Percentiles rank a stretch among this genome's conserved stretches.
phyloP scores from a whole-genome alignment of 2,329 filamentous ascomycete species.

The Pleoardoris graminearum region DNA sequence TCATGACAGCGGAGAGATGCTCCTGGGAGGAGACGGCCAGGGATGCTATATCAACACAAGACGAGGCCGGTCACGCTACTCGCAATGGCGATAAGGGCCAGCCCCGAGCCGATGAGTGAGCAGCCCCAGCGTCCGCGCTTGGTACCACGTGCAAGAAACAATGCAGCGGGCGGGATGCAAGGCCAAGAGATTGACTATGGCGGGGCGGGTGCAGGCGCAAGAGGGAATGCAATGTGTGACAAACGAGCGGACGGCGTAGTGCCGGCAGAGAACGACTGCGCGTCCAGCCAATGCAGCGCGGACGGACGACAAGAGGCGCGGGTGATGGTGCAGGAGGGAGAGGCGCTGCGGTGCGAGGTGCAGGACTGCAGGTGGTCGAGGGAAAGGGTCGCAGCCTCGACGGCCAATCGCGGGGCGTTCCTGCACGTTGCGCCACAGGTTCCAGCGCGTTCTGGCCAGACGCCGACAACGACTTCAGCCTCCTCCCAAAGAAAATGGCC shows the following conservation, averaged over 20 bases:
- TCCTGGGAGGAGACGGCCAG: not conserved
- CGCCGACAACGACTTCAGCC: no score
- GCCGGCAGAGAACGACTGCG: not conserved
- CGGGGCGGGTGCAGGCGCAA: slow-evolving; percentile 8
- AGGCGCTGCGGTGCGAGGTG: not conserved
- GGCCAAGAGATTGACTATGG: slow-evolving; percentile 4
- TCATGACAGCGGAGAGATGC: slow-evolving; percentile 11
- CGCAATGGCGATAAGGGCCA: not conserved
- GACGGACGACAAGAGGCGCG: not conserved
- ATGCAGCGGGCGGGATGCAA: slow-evolving; percentile 10
- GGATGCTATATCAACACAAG: slow-evolving; percentile 6
- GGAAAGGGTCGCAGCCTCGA: not conserved
- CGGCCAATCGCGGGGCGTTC: slow-evolving; percentile 9
- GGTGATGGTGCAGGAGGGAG: not conserved
- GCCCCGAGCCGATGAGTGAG: not conserved
- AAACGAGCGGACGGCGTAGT: not conserved
- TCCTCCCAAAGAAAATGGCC: slow-evolving; percentile 5
- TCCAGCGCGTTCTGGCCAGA: not conserved
- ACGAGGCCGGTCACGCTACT: slow-evolving; percentile 5
- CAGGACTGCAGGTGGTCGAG: slow-evolving; percentile 3
- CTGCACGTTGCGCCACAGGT: slow-evolving; percentile 10
- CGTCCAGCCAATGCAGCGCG: not conserved
- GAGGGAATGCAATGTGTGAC: slow-evolving; percentile 7
- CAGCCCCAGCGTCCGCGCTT: not conserved
- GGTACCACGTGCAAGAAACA: not conserved